These are phyloP conservation scores for Primulina huaijiensis DNA, from an alignment of 257 asterid species.

Conservation along the genomic window DNA sequence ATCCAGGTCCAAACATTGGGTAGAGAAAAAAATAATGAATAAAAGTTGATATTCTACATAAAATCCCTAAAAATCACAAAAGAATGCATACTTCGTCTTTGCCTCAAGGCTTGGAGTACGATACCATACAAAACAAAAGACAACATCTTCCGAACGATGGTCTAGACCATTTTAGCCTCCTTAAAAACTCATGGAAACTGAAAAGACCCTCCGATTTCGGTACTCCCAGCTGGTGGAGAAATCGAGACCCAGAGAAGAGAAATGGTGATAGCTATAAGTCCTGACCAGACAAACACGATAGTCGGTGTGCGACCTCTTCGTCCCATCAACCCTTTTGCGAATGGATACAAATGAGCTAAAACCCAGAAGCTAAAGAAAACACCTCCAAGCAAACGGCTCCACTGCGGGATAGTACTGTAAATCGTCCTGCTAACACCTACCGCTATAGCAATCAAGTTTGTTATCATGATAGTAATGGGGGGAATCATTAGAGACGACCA, in stretches of 20 bases:
- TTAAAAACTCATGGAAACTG: constrained; percentile 25
- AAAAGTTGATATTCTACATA: background rate
- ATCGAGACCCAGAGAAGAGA: constrained; percentile 41
- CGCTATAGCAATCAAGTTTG: constrained; percentile 36
- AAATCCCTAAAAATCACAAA: background rate
- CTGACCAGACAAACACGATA: constrained; percentile 46
- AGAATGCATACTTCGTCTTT: background rate
- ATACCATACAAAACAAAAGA: background rate
- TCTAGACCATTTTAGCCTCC: background rate
- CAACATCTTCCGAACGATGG: background rate
- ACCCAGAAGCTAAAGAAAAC: constrained; percentile 50
- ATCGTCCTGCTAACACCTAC: constrained; percentile 36
- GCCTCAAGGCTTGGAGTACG: background rate
- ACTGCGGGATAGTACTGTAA: constrained; percentile 29
- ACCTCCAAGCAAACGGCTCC: constrained; percentile 44
- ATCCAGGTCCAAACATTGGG: background rate
- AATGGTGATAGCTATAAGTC: constrained; percentile 43
- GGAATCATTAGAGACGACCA: constrained; percentile 48
- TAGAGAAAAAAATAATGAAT: too few relatives aligned
- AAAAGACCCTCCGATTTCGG: constrained; percentile 18
- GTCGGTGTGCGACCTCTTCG: constrained; percentile 42
- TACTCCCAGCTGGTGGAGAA: constrained; percentile 19
- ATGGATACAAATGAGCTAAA: constrained; percentile 43
- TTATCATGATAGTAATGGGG: constrained; percentile 39
- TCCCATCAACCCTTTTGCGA: constrained; percentile 49